Base-by-base conservation (phyloP, 2,329 filamentous ascomycete genomes). In the Microdochium nivale region DNA sequence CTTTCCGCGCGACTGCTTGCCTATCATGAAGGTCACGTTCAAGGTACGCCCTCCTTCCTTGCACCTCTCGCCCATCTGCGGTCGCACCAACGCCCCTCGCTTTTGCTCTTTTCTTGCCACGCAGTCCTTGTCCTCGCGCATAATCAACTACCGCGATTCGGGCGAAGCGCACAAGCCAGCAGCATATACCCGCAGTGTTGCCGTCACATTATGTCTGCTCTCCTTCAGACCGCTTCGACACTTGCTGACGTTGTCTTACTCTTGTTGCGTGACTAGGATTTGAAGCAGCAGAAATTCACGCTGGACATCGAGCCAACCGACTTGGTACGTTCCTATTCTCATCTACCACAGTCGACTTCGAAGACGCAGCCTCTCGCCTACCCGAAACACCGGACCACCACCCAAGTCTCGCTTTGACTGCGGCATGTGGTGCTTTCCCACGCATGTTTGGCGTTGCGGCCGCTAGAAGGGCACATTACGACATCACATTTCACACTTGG, bases 261-360 rank as follows among this genome's bases (percentile, higher is more conserved):
- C 27, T 30, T 30, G 27, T 30, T 40, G 35, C 48, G 50, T 55
- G 51, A 53, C 52, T 59, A 96, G 91, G 94, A 99, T 77, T 81
- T 99, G 66, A 97, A 96, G 79, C 94, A 97, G 73, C 88, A 96
- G 71, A 96, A 96, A 78, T 99, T 99, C 75, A 84, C 86, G 65
- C 87, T 99, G 77, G 92, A 97, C 61, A 89, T 90, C 66, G 91
- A 97, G 71, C 89, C 91, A 57, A 85, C 87, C 59, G 91, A 96
- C 68, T 88, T 89, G 70, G 91, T 96, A 85, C 64, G 87, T 70
- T 63, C 60, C 64, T 67, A 66, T 67, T 11, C 55, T 44, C 14
- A 19, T n/a, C 16, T 13, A 5, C 8, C 21, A 13, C 7, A 24
- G 16, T 19, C 40, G 16, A 19, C 19, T 13, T 10, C 16, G 56